Evolutionary conservation across 352 stramenopile genomes (phyloP).

Genomic region (Discostella stelligera): DNA sequence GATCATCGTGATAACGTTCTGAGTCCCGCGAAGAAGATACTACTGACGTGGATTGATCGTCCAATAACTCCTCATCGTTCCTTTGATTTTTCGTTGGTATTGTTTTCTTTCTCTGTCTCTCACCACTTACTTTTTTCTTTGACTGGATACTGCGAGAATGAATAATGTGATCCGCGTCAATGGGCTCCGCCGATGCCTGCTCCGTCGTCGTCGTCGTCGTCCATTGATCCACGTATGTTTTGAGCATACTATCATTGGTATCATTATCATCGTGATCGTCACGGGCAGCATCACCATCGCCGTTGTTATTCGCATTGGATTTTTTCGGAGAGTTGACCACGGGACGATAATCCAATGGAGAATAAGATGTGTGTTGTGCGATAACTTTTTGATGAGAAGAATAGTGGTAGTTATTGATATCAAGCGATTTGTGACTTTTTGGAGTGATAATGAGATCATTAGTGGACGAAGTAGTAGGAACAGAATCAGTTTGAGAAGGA

Average conservation of each 20-base stretch:
- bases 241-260: constrained; percentile 3
- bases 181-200: neutral
- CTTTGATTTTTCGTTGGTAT: neutral
- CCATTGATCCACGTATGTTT: constrained; percentile 33
- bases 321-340: neutral
- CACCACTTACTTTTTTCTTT: neutral
- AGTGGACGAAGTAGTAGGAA: neutral
- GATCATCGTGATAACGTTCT: neutral
- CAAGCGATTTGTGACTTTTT: neutral
- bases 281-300: neutral
- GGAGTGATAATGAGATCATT: constrained; percentile 2
- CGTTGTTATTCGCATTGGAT: neutral
- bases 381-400: neutral
- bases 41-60: constrained; percentile 32
- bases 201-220: constrained; percentile 3
- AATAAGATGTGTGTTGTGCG: constrained; percentile 3
- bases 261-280: neutral
- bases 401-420: neutral
- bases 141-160: neutral
- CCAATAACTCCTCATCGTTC: neutral
- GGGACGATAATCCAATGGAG: constrained; percentile 29
- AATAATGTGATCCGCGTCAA: neutral
- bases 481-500: no score
- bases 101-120: neutral
- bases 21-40: constrained; percentile 14